Evolutionary conservation across 306 rosid genomes (phyloP), one percentile per base, ranked within the genome.

Genomic region (Acacia acuminata): DNA sequence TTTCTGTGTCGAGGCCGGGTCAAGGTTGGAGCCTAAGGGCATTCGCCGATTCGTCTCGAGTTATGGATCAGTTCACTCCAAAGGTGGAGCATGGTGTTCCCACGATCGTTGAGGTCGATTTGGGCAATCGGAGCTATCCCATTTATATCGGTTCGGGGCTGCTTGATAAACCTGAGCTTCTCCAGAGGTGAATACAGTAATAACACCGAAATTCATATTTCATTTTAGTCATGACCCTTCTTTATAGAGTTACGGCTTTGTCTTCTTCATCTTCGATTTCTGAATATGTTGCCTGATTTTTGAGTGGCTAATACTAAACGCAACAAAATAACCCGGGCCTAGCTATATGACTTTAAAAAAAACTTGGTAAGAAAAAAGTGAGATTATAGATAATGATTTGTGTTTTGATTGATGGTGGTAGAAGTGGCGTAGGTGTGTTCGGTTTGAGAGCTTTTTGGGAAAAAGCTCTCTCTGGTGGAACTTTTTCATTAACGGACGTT

Each of bases 81-180:
- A 77, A 73, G 80, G 78, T 84, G 9, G 84, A 78, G 48, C 56
- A 84, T 38, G n/a, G n/a, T n/a, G n/a, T n/a, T n/a, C n/a, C n/a
- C n/a, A n/a, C 48, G n/a, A n/a, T 81, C 67, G 98, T 96, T 22
- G 89, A 92, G 56, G 99, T 96, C 32, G 90, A 89, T 90, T 92
- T 94, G 92, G 97, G 97, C 32, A 71, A 79, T 76, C 94, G 99
- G 82, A 96, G 98, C 85, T 96, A 96, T 67, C 99, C 99, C 48
- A 96, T 96, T 87, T 94, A 94, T 32, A 94, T 96, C 42, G 98
- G 98, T 68, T 88, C 98, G 75, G 94, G 94, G 3, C 89, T 96
- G 55, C 98, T 94, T 2, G 66, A 92, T 53, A 75, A 87, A 77
- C 97, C 97, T 14, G 84, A 94, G 24, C 91, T 90, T 77, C 97